Evolutionary conservation across 805 yeast species (phyloP).

Genomic region (Kodamaea jinghongensis): DNA sequence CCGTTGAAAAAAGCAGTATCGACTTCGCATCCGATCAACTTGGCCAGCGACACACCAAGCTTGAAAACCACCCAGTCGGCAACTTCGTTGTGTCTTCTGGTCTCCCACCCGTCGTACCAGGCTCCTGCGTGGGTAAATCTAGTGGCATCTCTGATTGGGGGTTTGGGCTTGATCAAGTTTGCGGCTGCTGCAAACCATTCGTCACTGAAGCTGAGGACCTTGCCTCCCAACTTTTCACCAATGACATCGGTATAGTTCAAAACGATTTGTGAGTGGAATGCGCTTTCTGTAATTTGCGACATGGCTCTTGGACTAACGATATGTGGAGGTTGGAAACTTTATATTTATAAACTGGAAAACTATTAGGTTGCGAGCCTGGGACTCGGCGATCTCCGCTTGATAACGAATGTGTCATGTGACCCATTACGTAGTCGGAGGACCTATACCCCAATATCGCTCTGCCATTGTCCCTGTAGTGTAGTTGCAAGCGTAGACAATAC

Average conservation of each 20-base stretch:
- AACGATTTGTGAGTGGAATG: conserved; percentile 47
- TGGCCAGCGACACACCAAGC: conserved; percentile 82
- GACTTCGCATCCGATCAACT: conserved; percentile 76
- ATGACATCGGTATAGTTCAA: conserved; percentile 70
- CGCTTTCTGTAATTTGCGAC: conserved; percentile 19
- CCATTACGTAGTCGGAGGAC: no score
- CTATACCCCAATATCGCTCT: no score
- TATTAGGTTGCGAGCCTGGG: background rate
- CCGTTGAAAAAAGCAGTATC: conserved; percentile 96
- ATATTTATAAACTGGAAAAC: background rate
- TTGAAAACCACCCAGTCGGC: conserved; percentile 86
- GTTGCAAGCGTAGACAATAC: no score
- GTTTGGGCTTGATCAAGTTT: conserved; percentile 76
- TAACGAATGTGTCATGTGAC: conserved; percentile 1
- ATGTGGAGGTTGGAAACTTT: background rate
- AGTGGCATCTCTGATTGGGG: conserved; percentile 80
- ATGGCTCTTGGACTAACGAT: background rate
- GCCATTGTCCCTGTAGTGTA: background rate
- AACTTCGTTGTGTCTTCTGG: conserved; percentile 84
- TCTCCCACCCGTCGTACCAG: conserved; percentile 99
- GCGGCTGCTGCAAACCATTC: conserved; percentile 96
- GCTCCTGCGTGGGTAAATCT: conserved; percentile 83
- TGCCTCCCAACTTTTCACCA: conserved; percentile 81
- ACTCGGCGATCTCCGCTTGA: conserved; percentile 1
- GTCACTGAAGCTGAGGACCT: conserved; percentile 67